Conservation (phyloP, 192 early-diverging fungal species). For the Coemansia sp. region DNA sequence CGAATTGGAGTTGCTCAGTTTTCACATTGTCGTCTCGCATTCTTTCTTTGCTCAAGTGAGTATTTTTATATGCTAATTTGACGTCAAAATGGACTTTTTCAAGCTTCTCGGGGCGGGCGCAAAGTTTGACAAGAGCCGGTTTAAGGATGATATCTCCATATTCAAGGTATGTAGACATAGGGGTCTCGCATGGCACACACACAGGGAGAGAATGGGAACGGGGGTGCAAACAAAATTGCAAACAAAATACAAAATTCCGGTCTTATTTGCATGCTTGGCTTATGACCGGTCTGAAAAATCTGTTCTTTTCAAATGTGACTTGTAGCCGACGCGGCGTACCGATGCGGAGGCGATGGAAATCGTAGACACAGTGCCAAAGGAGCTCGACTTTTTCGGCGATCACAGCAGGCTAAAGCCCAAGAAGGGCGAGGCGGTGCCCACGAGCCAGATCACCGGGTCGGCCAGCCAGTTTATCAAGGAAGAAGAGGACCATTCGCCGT, state of each 20-base stretch:
- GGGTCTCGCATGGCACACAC: too few relatives aligned
- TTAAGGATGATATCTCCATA: constrained; percentile 73
- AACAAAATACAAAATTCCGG: not conserved
- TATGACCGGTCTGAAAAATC: not conserved
- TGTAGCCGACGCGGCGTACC: constrained; percentile 19
- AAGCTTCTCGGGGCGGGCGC: constrained; percentile 81
- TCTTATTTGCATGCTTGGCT: not conserved
- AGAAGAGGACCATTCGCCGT: constrained; percentile 41
- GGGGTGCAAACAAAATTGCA: not conserved
- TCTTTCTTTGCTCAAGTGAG: too few relatives aligned
- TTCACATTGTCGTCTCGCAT: too few relatives aligned
- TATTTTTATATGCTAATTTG: constrained; percentile 1
- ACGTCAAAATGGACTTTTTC: constrained; percentile 73
- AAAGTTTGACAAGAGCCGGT: constrained; percentile 81
- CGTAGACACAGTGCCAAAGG: constrained; percentile 37
- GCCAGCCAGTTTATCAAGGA: constrained; percentile 34
- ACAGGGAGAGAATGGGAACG: too few relatives aligned
- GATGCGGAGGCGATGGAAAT: constrained; percentile 6
- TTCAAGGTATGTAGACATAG: constrained; percentile 75
- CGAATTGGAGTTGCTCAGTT: too few relatives aligned
- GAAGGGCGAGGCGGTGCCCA: constrained; percentile 12
- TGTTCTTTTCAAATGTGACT: not conserved
- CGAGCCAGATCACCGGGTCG: constrained; percentile 39
- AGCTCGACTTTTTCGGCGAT: constrained; percentile 41
- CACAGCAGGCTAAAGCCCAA: constrained; percentile 12